Evolutionary conservation across 208 protist genomes (phyloP).

Genomic region (Crithidia fasciculata): DNA sequence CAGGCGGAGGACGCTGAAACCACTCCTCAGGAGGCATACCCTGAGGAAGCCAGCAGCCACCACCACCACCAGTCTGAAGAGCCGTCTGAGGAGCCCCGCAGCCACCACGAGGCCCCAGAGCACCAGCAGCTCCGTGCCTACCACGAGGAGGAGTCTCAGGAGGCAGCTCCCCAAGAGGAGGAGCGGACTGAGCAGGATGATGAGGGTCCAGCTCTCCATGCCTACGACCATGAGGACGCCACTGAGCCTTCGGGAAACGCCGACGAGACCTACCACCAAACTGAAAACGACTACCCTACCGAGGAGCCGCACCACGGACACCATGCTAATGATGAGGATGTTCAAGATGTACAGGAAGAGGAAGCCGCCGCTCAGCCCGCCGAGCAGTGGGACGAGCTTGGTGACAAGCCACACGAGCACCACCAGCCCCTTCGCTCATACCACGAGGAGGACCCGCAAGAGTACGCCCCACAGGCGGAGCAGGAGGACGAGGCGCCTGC

Average conservation of each 20-base stretch:
- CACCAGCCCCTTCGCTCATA: not conserved
- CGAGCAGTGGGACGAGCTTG: conserved; percentile 1
- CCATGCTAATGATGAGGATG: not conserved
- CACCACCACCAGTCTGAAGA: not conserved
- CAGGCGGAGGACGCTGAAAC: not conserved
- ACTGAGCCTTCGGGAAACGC: not conserved
- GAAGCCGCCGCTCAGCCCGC: not conserved
- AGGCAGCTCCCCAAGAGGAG: not conserved
- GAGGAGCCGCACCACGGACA: conserved; percentile 1
- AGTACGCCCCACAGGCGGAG: not conserved
- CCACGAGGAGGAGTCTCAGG: not conserved
- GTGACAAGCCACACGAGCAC: not conserved
- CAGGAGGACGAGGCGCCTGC: conserved; percentile 1
- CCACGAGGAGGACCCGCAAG: not conserved
- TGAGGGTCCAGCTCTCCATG: conserved; percentile 3
- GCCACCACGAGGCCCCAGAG: not conserved
- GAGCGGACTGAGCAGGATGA: not conserved
- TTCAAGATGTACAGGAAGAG: not conserved
- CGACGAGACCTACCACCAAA: not conserved
- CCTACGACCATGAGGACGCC: conserved; percentile 1
- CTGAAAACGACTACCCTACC: conserved; percentile 1
- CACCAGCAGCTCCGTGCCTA: not conserved
- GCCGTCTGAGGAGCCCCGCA: not conserved
- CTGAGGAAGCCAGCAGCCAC: conserved; percentile 6
- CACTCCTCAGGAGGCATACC: conserved; percentile 3